These are phyloP conservation scores for Phoma herbarum DNA, from an alignment of 2,329 filamentous ascomycete genomes.

Conservation along the genomic window DNA sequence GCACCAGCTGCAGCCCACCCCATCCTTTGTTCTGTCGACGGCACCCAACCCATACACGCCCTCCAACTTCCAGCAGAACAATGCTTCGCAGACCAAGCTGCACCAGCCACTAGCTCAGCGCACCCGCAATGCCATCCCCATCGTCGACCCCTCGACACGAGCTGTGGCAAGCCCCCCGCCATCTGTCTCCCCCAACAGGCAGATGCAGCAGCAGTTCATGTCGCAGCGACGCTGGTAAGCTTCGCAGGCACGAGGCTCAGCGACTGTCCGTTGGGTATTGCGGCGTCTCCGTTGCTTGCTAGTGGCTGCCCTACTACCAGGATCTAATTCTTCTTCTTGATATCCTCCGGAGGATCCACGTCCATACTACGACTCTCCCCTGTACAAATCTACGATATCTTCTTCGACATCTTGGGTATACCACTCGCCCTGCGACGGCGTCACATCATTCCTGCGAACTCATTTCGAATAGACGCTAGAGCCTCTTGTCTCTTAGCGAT, in stretches of 20 bases:
- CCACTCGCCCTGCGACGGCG: slow-evolving; percentile 53
- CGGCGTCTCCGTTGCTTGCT: slow-evolving; percentile 52
- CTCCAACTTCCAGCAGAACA: slow-evolving; percentile 66
- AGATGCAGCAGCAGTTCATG: slow-evolving; percentile 64
- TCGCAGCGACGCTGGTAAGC: slow-evolving; percentile 58
- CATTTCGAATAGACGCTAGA: slow-evolving; percentile 51
- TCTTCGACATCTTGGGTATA: slow-evolving; percentile 53
- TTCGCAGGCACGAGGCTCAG: slow-evolving; percentile 45
- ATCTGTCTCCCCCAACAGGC: slow-evolving; percentile 70
- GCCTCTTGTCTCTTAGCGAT: slow-evolving; percentile 50
- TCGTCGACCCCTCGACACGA: slow-evolving; percentile 94
- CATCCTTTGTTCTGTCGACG: slow-evolving; percentile 75
- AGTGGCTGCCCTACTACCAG: slow-evolving; percentile 48
- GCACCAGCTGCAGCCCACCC: slow-evolving; percentile 76
- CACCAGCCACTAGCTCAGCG: slow-evolving; percentile 92
- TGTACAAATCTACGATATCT: slow-evolving; percentile 56
- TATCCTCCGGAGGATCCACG: slow-evolving; percentile 53
- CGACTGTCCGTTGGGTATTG: slow-evolving; percentile 45
- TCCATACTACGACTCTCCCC: slow-evolving; percentile 52
- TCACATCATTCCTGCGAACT: slow-evolving; percentile 48
- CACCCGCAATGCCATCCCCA: slow-evolving; percentile 93
- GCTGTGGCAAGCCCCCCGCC: slow-evolving; percentile 89
- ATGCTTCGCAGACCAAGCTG: slow-evolving; percentile 74
- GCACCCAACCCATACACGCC: slow-evolving; percentile 65
- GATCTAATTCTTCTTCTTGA: slow-evolving; percentile 50